A percentile compares a stretch with the other conserved stretches of the same genome.
These are phyloP conservation scores for Saccharomycopsis babjevae DNA, from an alignment of 805 yeast species.

Conservation along the genomic window DNA sequence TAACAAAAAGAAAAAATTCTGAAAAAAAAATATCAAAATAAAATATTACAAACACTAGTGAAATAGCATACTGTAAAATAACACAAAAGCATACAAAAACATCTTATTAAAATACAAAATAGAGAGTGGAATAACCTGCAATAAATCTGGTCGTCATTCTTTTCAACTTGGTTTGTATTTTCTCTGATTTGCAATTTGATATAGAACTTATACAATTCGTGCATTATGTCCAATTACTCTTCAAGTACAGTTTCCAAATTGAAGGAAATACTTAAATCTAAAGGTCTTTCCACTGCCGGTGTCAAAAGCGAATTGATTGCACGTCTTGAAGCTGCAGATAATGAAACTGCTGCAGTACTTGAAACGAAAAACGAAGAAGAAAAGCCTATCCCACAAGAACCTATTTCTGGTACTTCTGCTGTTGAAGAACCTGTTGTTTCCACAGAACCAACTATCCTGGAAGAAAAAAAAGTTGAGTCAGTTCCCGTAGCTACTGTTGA, in stretches of 20 bases:
- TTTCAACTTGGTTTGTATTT: too few relatives aligned
- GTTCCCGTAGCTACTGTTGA: slow-evolving; percentile 7
- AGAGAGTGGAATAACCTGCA: too few relatives aligned
- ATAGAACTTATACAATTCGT: not conserved
- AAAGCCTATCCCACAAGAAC: slow-evolving; percentile 5
- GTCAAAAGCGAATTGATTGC: slow-evolving; percentile 69
- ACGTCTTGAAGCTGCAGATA: slow-evolving; percentile 52
- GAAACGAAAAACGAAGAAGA: slow-evolving; percentile 18
- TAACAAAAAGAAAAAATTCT: too few relatives aligned
- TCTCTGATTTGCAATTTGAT: too few relatives aligned
- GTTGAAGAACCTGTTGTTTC: slow-evolving; percentile 20
- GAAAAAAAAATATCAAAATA: too few relatives aligned
- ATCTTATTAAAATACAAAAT: too few relatives aligned
- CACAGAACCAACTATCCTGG: slow-evolving; percentile 19
- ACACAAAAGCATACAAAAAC: too few relatives aligned
- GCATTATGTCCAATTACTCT: slow-evolving; percentile 42
- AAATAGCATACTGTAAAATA: too few relatives aligned
- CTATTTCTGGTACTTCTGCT: slow-evolving; percentile 12
- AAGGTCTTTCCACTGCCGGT: slow-evolving; percentile 62
- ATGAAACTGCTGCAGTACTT: slow-evolving; percentile 20
- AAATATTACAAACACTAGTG: too few relatives aligned
- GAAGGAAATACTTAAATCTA: slow-evolving; percentile 61
- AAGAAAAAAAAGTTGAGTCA: slow-evolving; percentile 3
- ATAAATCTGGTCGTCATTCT: too few relatives aligned
- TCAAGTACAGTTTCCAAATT: slow-evolving; percentile 74